phyloP scores from a whole-genome alignment of 768 basidiomycete genomes.

The Hygrocybe punicea region DNA sequence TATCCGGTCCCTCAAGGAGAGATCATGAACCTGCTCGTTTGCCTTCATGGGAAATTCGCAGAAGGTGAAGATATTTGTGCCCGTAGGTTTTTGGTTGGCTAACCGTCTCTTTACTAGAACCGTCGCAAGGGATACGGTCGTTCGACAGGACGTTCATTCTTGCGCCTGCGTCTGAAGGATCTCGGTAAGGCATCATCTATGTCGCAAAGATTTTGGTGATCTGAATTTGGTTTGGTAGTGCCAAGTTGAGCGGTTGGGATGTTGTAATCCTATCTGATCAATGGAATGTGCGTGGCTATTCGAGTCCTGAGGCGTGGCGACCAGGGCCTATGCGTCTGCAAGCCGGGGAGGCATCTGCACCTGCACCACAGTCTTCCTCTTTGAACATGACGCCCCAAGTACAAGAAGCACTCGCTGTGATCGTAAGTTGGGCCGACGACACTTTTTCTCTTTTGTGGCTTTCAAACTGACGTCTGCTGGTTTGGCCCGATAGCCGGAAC shows the following conservation, averaged over 20 bases:
- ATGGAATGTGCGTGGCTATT: slow-evolving; percentile 78
- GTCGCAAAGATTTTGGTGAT: slow-evolving; percentile 7
- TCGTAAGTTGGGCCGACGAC: slow-evolving; percentile 49
- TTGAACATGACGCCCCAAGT: slow-evolving; percentile 36
- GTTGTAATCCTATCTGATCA: slow-evolving; percentile 88
- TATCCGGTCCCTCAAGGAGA: slow-evolving; percentile 69
- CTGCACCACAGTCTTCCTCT: slow-evolving; percentile 25
- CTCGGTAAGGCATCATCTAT: slow-evolving; percentile 57
- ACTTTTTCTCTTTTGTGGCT: slow-evolving; percentile 8
- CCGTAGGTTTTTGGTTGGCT: not conserved
- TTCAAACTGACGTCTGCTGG: slow-evolving; percentile 9
- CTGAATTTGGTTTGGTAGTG: slow-evolving; percentile 41
- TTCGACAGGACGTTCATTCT: slow-evolving; percentile 93
- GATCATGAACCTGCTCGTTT: slow-evolving; percentile 62
- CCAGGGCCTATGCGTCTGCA: slow-evolving; percentile 74
- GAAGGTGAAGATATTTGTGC: slow-evolving; percentile 53
- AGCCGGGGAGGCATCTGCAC: slow-evolving; percentile 38
- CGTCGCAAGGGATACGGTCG: slow-evolving; percentile 71
- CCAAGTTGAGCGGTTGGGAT: slow-evolving; percentile 83
- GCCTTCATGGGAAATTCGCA: slow-evolving; percentile 85
- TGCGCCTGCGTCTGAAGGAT: slow-evolving; percentile 73
- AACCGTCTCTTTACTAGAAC: slow-evolving; percentile 24
- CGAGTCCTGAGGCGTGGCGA: slow-evolving; percentile 75
- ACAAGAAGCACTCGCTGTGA: slow-evolving; percentile 47
- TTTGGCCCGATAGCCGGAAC: slow-evolving; percentile 50